Evolutionary conservation across 2,329 filamentous ascomycete genomes (phyloP).

Genomic region (Albophoma yamanashiensis): DNA sequence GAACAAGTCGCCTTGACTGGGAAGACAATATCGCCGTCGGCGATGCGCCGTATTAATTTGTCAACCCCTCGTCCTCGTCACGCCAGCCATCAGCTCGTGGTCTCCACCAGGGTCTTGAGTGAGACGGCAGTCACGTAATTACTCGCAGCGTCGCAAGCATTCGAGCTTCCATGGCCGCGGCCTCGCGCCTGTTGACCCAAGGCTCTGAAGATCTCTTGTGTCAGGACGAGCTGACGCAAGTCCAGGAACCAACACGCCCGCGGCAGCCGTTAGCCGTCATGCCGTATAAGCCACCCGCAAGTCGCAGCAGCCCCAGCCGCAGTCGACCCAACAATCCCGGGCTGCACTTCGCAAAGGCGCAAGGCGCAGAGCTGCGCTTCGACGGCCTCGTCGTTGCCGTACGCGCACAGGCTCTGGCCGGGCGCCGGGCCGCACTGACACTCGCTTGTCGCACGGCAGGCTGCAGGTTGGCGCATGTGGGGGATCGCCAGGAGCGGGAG

Average conservation of each 20-base stretch:
- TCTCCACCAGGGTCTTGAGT: not conserved
- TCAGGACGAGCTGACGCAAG: too few relatives aligned
- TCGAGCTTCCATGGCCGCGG: not conserved
- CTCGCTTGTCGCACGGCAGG: not conserved
- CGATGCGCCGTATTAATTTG: not conserved
- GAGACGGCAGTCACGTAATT: too few relatives aligned
- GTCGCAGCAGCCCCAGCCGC: not conserved
- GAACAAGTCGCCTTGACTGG: not conserved
- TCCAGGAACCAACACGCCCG: not conserved
- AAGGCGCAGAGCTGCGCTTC: not conserved
- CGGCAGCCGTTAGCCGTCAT: too few relatives aligned
- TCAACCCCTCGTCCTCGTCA: not conserved
- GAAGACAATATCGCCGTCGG: not conserved
- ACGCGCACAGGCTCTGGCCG: not conserved
- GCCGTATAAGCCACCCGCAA: not conserved
- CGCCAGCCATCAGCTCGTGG: too few relatives aligned
- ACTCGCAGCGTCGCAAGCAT: not conserved
- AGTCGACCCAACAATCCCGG: not conserved
- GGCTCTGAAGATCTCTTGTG: not conserved
- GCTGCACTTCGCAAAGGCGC: not conserved
- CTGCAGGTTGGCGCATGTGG: not conserved
- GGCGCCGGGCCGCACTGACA: not conserved
- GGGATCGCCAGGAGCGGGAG: not conserved
- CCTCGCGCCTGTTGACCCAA: not conserved
- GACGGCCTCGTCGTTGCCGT: not conserved